Evolutionary conservation across 2,329 filamentous ascomycete species (phyloP).

Genomic region (Arthrobotrys entomopaga): DNA sequence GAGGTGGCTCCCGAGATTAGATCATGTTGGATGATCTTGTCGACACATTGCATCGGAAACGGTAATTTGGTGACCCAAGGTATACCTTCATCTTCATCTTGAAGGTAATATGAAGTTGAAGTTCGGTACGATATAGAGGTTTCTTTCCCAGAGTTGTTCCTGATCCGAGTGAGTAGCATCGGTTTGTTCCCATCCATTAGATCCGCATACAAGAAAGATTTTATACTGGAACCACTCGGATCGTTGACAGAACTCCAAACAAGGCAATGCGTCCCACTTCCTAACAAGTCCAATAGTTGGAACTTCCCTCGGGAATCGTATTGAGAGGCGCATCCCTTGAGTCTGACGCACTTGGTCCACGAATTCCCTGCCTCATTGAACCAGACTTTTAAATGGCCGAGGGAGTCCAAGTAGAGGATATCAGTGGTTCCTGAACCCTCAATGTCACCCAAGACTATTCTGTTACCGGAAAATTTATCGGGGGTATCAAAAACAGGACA

Average conservation of each 20-base stretch:
- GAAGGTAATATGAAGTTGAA: constrained; percentile 49
- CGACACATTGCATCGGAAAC: constrained; percentile 48
- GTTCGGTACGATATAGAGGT: constrained; percentile 27
- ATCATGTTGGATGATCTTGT: constrained; percentile 8
- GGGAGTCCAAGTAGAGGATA: constrained; percentile 1
- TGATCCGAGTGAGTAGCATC: constrained; percentile 15
- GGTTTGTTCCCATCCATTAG: constrained; percentile 22
- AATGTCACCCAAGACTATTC: constrained; percentile 32
- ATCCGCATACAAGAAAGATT: constrained; percentile 29
- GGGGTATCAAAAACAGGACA: constrained; percentile 56
- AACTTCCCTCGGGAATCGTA: constrained; percentile 14
- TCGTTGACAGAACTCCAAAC: constrained; percentile 19
- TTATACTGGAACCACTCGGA: neutral
- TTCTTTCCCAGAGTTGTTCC: constrained; percentile 28
- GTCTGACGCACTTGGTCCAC: neutral
- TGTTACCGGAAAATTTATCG: constrained; percentile 53
- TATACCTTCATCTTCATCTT: constrained; percentile 19
- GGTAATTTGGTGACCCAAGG: constrained; percentile 48
- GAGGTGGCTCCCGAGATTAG: neutral
- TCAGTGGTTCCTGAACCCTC: constrained; percentile 40
- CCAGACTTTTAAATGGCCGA: constrained; percentile 16
- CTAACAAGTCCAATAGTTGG: constrained; percentile 26
- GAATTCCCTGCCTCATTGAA: constrained; percentile 24
- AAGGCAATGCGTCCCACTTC: constrained; percentile 37
- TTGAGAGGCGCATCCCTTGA: neutral